phyloP scores from a whole-genome alignment of 306 rosid species.

The Fragaria nilgerrensis region DNA sequence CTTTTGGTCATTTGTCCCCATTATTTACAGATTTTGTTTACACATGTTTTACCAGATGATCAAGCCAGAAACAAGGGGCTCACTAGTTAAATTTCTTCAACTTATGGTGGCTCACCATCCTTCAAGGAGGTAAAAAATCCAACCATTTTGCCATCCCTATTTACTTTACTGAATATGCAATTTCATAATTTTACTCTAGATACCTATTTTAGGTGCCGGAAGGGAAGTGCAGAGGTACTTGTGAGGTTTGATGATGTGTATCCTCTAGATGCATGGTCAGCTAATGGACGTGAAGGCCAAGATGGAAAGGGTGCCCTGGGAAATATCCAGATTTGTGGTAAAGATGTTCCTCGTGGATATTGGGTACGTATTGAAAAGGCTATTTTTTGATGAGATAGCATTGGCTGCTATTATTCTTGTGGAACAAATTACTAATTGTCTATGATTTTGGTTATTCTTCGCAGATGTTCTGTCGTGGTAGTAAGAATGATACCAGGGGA shows the following conservation, averaged over 20 bases:
- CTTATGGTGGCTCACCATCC: slow-evolving; percentile 88
- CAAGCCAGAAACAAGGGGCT: slow-evolving; percentile 73
- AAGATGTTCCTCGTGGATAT: slow-evolving; percentile 93
- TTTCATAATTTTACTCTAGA: slow-evolving; percentile 25
- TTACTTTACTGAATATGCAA: slow-evolving; percentile 10
- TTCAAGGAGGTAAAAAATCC: slow-evolving; percentile 61
- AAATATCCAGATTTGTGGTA: slow-evolving; percentile 77
- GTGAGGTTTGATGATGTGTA: slow-evolving; percentile 77
- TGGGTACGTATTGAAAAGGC: slow-evolving; percentile 56
- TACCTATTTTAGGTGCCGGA: slow-evolving; percentile 73
- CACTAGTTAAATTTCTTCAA: slow-evolving; percentile 84
- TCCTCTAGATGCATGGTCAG: slow-evolving; percentile 48
- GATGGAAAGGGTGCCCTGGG: slow-evolving; percentile 33
- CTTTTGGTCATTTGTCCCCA: background rate
- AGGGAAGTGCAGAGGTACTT: slow-evolving; percentile 85
- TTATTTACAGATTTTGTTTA: slow-evolving; percentile 20
- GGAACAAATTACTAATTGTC: slow-evolving; percentile 20
- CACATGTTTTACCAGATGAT: slow-evolving; percentile 58
- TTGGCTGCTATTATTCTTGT: background rate
- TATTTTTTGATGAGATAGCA: slow-evolving; percentile 16
- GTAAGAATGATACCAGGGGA: slow-evolving; percentile 86
- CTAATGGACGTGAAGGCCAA: slow-evolving; percentile 41
- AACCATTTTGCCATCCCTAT: slow-evolving; percentile 21
- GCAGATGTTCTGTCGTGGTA: slow-evolving; percentile 96
- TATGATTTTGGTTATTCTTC: slow-evolving; percentile 27